Conservation (phyloP, 495 filamentous ascomycete species). For the Pyrenula massariospora region DNA sequence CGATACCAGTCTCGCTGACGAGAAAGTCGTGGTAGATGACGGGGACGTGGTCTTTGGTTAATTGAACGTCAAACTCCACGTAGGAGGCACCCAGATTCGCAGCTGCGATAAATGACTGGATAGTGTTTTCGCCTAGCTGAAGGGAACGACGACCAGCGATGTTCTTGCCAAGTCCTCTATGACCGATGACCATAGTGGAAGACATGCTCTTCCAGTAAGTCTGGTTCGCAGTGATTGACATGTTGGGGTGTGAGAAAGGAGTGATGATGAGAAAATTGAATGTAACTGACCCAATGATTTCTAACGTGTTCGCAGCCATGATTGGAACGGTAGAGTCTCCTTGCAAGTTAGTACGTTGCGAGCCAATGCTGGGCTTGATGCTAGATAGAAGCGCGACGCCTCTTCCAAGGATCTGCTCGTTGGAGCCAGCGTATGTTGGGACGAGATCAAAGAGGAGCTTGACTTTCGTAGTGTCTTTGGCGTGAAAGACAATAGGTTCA, state of each 20-base stretch:
- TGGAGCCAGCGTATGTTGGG: slow-evolving; percentile 89
- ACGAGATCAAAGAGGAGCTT: slow-evolving; percentile 91
- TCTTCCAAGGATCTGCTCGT: slow-evolving; percentile 79
- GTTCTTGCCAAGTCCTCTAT: slow-evolving; percentile 90
- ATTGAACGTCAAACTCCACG: slow-evolving; percentile 90
- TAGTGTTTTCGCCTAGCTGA: slow-evolving; percentile 91
- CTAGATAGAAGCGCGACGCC: slow-evolving; percentile 82
- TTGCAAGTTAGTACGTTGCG: slow-evolving; percentile 73
- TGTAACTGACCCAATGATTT: slow-evolving; percentile 86
- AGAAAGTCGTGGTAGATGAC: slow-evolving; percentile 99
- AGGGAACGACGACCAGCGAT: slow-evolving; percentile 65
- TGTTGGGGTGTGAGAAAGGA: slow-evolving; percentile 85
- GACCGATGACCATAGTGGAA: slow-evolving; percentile 84
- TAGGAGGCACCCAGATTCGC: slow-evolving; percentile 87
- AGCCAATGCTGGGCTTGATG: slow-evolving; percentile 69
- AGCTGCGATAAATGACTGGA: slow-evolving; percentile 89
- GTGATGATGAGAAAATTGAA: slow-evolving; percentile 96
- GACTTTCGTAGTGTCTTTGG: slow-evolving; percentile 65
- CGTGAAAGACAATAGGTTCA: slow-evolving; percentile 80
- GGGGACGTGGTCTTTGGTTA: slow-evolving; percentile 96
- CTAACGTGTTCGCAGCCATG: slow-evolving; percentile 64
- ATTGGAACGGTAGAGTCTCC: slow-evolving; percentile 92
- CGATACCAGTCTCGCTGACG: slow-evolving; percentile 95
- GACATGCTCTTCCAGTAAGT: slow-evolving; percentile 90
- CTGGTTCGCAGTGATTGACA: slow-evolving; percentile 76